Base-by-base conservation (phyloP, 192 early-diverging fungal genomes). In the Entomortierella lignicola region DNA sequence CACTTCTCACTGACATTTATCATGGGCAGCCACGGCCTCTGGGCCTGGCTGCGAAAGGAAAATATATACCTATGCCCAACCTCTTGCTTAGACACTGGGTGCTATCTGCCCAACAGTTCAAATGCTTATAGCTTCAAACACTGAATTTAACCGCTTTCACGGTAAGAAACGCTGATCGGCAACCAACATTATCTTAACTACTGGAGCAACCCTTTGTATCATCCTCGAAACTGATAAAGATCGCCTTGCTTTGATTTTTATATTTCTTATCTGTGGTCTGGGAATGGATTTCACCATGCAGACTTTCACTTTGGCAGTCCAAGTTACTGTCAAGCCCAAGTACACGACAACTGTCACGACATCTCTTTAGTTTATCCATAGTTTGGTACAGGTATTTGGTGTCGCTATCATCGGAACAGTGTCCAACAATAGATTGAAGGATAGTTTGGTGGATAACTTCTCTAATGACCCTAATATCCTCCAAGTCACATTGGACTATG, bases 201-300 rank as follows among this genome's bases (percentile, higher is more conserved):
- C 89, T 0, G 90, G 91, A 1, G 67, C 83, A 1, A 86, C 88
- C 0, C 80, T 93, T 12, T 86, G 90, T 54, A 72, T 86, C 31
- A 66, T 88, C 23, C 79, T 89, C n/a, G 64, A 89, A 57, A 82
- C 84, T 42, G 30, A 84, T 20, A 87, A 83, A 10, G 80, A 17
- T 31, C 70, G 69, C 27, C 86, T 82, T 31, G 83, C 70, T 37
- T 85, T 88, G 47, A 79, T 89, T 58, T 88, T 86, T 34, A 77
- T 84, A 21, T 72, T 93, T 48, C 37, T 85, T 17, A n/a, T 89
- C 43, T 81, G 69, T 56, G 88, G 88, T 17, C 50, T 87, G 13
- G 89, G 90, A 4, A 72, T 89, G 26, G 91, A 90, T 6, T 63
- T 88, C 39, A 85, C 83, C 6, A 83, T 89, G 80, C 88, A 89